Percentiles rank a stretch among this genome's conserved stretches.
These are phyloP conservation scores for Rhodosporidiobolus sp. DNA, from an alignment of 768 basidiomycete species.

Conservation along the genomic window DNA sequence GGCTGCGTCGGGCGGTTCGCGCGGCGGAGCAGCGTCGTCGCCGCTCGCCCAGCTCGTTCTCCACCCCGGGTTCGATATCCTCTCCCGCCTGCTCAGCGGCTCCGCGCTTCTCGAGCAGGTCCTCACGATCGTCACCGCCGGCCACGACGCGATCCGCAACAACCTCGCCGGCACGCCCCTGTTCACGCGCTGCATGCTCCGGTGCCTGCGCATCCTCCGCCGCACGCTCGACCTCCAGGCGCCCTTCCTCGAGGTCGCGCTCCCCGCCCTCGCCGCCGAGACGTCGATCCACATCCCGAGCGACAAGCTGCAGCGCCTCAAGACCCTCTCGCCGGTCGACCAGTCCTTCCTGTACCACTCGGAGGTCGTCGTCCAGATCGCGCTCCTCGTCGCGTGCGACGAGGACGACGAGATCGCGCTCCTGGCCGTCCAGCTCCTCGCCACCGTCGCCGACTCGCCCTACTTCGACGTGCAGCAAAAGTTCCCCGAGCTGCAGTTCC, in stretches of 20 bases:
- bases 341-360: slow-evolving; percentile 62
- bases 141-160: slow-evolving; percentile 70
- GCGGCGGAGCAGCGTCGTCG: slow-evolving; percentile 16
- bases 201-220: slow-evolving; percentile 74
- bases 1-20: slow-evolving; percentile 40
- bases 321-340: slow-evolving; percentile 44
- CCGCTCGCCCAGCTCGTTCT: slow-evolving; percentile 45
- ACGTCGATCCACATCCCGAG: slow-evolving; percentile 54
- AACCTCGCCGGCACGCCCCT: slow-evolving; percentile 57
- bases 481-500: slow-evolving; percentile 48
- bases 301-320: slow-evolving; percentile 50
- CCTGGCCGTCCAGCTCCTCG: slow-evolving; percentile 73
- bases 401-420: slow-evolving; percentile 67
- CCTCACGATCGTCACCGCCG: slow-evolving; percentile 75
- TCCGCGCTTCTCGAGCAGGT: slow-evolving; percentile 69
- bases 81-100: slow-evolving; percentile 71
- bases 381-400: slow-evolving; percentile 68
- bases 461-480: slow-evolving; percentile 54
- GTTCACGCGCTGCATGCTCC: slow-evolving; percentile 71
- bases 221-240: slow-evolving; percentile 81
- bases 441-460: slow-evolving; percentile 63
- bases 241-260: slow-evolving; percentile 80
- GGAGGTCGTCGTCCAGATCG: slow-evolving; percentile 76
- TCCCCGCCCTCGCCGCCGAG: slow-evolving; percentile 71
- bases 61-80: slow-evolving; percentile 84